A percentile compares a stretch with the other conserved stretches of the same genome.
These are phyloP conservation scores for Angomonas ambiguus DNA, from an alignment of 208 protist species.

Conservation along the genomic window DNA sequence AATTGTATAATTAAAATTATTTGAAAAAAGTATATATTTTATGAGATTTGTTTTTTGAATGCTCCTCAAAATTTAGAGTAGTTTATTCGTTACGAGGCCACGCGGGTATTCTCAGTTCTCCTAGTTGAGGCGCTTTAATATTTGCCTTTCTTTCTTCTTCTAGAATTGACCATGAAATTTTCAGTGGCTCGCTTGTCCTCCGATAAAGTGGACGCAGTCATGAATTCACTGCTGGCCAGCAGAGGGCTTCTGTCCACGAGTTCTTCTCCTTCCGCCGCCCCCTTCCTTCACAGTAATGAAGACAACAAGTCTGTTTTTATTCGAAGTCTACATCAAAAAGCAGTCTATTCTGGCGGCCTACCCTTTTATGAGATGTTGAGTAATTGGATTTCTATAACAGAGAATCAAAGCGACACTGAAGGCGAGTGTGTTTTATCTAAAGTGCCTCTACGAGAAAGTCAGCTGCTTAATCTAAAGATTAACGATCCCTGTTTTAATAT, in stretches of 20 bases:
- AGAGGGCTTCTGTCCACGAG: neutral
- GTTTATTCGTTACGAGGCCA: too few relatives aligned
- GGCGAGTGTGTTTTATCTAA: slow-evolving; percentile 3
- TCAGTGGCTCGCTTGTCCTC: too few relatives aligned
- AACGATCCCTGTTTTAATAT: slow-evolving; percentile 13
- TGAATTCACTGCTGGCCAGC: neutral
- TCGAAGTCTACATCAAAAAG: neutral
- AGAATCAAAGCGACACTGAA: neutral
- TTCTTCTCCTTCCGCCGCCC: neutral
- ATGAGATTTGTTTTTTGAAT: too few relatives aligned
- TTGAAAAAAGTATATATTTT: too few relatives aligned
- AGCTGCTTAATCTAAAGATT: slow-evolving; percentile 44
- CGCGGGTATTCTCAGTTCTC: too few relatives aligned
- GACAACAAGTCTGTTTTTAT: neutral
- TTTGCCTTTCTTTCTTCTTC: neutral
- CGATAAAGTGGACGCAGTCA: neutral
- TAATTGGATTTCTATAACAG: neutral
- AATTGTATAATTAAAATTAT: too few relatives aligned
- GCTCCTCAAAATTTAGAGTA: too few relatives aligned
- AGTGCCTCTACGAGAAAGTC: slow-evolving; percentile 24
- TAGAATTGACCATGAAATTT: too few relatives aligned
- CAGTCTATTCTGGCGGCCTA: neutral
- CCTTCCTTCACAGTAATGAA: neutral
- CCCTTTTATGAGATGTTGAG: neutral
- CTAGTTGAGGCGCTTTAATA: neutral